Evolutionary conservation across 2,329 filamentous ascomycete species (phyloP), one percentile per base, ranked within the genome.

Genomic region (Aspergillus sp.): DNA sequence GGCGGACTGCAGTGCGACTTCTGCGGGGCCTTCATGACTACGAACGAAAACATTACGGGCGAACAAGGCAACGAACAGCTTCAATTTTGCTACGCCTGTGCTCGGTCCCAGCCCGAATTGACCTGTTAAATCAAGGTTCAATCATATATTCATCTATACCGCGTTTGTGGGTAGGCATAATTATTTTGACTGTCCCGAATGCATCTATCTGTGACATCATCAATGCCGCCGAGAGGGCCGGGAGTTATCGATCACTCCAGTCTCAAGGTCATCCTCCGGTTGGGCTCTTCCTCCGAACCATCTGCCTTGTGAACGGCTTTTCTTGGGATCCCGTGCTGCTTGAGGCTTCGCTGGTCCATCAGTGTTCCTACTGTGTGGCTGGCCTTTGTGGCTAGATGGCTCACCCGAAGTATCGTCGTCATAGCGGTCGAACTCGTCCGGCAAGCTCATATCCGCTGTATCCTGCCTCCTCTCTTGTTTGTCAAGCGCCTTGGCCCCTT

Each of bases 21-120:
- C 8, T 96, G 92, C 74, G 85, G 85, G 53, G 85, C 90, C 76
- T 84, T 86, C 36, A 80, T 92, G 11, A 84, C 88, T 58, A 83
- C 83, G 64, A 79, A 80, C 4, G 87, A 86, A 3, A 87, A 90
- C 5, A 21, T 23, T 3, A 68, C 84, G 85, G 47, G 88, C 86
- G 80, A 84, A 63, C 48, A 67, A 64, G 59, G 54, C n/a, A 38
- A 39, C 60, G 58, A 27, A 62, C 68, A 83, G 39, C 80, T 77
- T 61, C 59, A 62, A 49, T 71, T 77, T 52, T 81, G 80, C 65
- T 81, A 80, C 65, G 79, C 77, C 38, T 81, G 80, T 61, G 68
- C 71, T 57, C 76, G 80, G 60, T 79, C 78, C 58, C 69, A 73
- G 13, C 73, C 73, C 38, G 70, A 67, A 51, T 49, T 63, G 49